A percentile compares a stretch with the other conserved stretches of the same genome.
Evolutionary conservation across 1,139 yeast genomes (phyloP).

Genomic region (Saccharomyces hybrid): DNA sequence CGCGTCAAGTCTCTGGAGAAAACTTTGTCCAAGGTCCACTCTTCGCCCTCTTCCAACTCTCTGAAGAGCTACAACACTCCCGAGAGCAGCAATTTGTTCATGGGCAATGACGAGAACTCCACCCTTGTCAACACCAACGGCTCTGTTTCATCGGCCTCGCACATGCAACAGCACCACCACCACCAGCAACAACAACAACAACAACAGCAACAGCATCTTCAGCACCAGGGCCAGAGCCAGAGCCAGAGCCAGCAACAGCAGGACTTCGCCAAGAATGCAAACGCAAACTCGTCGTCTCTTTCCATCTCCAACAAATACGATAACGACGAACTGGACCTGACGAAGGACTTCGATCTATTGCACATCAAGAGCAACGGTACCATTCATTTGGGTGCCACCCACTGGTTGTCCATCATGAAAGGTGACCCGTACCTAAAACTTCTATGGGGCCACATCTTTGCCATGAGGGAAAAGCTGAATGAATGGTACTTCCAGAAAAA

Average conservation of each 20-base stretch:
- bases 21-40: slow-evolving; percentile 25
- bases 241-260: neutral
- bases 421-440: slow-evolving; percentile 46
- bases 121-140: neutral
- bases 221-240: too few relatives aligned
- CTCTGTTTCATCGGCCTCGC: neutral
- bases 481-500: slow-evolving; percentile 27
- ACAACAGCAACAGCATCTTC: neutral
- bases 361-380: slow-evolving; percentile 46
- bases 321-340: slow-evolving; percentile 37
- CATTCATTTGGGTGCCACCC: slow-evolving; percentile 44
- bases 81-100: slow-evolving; percentile 10
- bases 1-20: slow-evolving; percentile 30
- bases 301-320: slow-evolving; percentile 18
- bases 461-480: slow-evolving; percentile 39
- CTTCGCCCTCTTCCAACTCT: slow-evolving; percentile 10
- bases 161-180: neutral
- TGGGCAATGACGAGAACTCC: slow-evolving; percentile 5
- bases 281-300: neutral
- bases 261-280: neutral
- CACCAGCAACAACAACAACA: neutral
- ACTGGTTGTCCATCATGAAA: slow-evolving; percentile 47
- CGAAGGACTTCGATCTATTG: slow-evolving; percentile 42
- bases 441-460: slow-evolving; percentile 45
- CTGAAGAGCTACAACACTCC: slow-evolving; percentile 10